Percentiles rank a stretch among this genome's conserved stretches.
Conservation (phyloP, 306 rosid genomes). For the Biancaea sappan region DNA sequence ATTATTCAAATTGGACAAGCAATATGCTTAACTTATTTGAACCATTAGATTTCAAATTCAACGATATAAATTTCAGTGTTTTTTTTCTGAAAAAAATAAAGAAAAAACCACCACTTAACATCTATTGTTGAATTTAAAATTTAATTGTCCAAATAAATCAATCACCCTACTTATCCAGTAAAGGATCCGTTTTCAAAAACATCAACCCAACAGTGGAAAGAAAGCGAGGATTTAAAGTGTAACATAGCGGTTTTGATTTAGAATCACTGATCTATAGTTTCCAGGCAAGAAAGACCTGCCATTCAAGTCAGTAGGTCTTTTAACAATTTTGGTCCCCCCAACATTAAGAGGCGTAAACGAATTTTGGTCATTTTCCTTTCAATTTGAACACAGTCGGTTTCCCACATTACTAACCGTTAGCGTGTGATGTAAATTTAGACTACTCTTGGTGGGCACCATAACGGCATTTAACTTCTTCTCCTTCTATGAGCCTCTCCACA, state of each 20-base stretch:
- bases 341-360: background rate
- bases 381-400: background rate
- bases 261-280: conserved; percentile 6
- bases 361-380: background rate
- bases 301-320: background rate
- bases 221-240: background rate
- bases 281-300: conserved; percentile 3
- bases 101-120: too few relatives aligned
- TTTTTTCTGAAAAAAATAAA: too few relatives aligned
- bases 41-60: too few relatives aligned
- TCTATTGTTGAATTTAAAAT: too few relatives aligned
- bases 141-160: too few relatives aligned
- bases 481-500: conserved; percentile 78
- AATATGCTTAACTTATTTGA: too few relatives aligned
- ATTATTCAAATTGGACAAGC: too few relatives aligned
- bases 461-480: conserved; percentile 67
- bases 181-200: too few relatives aligned
- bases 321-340: background rate
- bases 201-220: background rate
- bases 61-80: too few relatives aligned
- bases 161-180: too few relatives aligned
- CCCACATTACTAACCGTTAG: background rate
- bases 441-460: conserved; percentile 56
- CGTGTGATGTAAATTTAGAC: conserved; percentile 9
- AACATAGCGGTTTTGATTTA: background rate